Conservation (phyloP, 2,329 filamentous ascomycete genomes). For the Zasmidium cellare region DNA sequence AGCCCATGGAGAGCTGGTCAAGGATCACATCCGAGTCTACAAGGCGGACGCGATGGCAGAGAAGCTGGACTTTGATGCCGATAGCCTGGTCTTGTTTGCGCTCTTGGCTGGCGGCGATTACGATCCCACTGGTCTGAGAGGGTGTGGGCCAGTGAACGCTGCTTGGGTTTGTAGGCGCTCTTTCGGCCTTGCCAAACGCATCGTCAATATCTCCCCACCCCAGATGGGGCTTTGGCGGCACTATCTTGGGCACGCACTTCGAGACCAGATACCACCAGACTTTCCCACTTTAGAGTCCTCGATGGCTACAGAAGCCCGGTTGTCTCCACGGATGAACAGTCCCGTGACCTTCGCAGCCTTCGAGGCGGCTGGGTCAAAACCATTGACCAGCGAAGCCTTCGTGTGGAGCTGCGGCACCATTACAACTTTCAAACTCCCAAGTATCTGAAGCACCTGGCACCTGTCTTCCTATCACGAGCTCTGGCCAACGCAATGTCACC, state of each 20-base stretch:
- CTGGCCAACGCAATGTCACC: slow-evolving; percentile 19
- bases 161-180: slow-evolving; percentile 29
- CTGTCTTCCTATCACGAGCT: slow-evolving; percentile 36
- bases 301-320: slow-evolving; percentile 40
- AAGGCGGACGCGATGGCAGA: slow-evolving; percentile 30
- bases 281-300: slow-evolving; percentile 32
- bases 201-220: slow-evolving; percentile 25
- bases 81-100: slow-evolving; percentile 42
- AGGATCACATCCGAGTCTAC: slow-evolving; percentile 35
- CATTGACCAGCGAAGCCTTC: slow-evolving; percentile 38
- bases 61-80: slow-evolving; percentile 33
- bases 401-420: slow-evolving; percentile 33
- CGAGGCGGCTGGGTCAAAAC: slow-evolving; percentile 31
- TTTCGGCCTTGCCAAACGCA: slow-evolving; percentile 35
- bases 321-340: slow-evolving; percentile 34
- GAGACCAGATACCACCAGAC: slow-evolving; percentile 20
- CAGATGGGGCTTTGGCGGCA: slow-evolving; percentile 29
- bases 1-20: slow-evolving; percentile 39
- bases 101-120: slow-evolving; percentile 47
- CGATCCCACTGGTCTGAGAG: slow-evolving; percentile 35
- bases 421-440: slow-evolving; percentile 42
- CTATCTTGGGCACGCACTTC: slow-evolving; percentile 23
- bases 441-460: slow-evolving; percentile 41
- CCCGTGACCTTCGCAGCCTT: slow-evolving; percentile 32
- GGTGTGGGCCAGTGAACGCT: slow-evolving; percentile 38